Evolutionary conservation across 139 green algal species (phyloP), one percentile per base, ranked within the genome.

Genomic region (Microglena sp.): DNA sequence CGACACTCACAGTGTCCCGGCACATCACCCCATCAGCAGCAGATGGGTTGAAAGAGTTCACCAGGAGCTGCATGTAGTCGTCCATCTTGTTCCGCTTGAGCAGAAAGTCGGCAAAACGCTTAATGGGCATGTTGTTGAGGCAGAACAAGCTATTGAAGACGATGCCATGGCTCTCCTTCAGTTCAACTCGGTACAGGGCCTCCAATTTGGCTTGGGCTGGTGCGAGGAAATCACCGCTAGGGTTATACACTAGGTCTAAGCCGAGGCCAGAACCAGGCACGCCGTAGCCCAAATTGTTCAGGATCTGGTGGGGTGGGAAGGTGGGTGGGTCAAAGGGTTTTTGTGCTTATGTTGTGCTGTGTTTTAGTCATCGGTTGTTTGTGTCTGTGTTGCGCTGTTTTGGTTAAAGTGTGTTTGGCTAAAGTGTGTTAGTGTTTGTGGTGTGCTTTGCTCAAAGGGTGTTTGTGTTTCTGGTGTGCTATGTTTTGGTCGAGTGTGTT

Each of bases 61-160:
- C 82, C 40, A 97, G 78, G 67, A 92, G 66, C 50, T 78, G 60
- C 89, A 98, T 96, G 84, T 98, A 98, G 60, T 83, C 69, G 53
- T 92, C 75, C 55, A 69, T 35, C 55, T 71, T 64, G 34, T 24
- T 24, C 2, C 64, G 55, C 64, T 30, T 55, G 55, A 58, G 36
- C 53, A 65, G 8, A 28, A 32, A 88, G 71, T 97, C 91, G 2
- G 87, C 88, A 70, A 89, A 98, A 30, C 93, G 77, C 79, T 98
- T 99, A 77, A 99, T 95, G 60, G 93, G 93, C 93, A 99, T 96
- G 88, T 99, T 99, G 81, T 96, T 98, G n/a, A 99, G 76, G 57
- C 78, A 86, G 35, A 97, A 77, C 30, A 99, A 81, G 26, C 46
- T 70, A 71, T 76, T 90, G 82, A 99, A 99, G 0, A 53, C 2